Percentiles rank a stretch among this genome's conserved stretches.
These are phyloP conservation scores for Chaetomium cochliodes DNA, from an alignment of 495 filamentous ascomycete species.

Conservation along the genomic window DNA sequence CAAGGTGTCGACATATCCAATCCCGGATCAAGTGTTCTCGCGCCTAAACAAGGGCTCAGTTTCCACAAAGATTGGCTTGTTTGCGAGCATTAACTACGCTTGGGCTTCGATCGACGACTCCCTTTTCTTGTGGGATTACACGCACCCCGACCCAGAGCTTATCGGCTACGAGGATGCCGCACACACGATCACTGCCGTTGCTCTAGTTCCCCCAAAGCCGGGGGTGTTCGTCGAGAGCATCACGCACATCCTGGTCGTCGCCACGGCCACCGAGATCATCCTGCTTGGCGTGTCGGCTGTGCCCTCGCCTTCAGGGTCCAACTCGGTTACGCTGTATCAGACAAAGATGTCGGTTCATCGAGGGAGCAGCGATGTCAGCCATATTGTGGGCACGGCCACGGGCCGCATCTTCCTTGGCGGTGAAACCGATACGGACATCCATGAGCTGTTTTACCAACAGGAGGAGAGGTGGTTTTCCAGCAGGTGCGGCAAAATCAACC, in stretches of 20 bases:
- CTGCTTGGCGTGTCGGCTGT: slow-evolving; percentile 73
- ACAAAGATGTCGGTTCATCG: slow-evolving; percentile 76
- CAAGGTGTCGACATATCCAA: slow-evolving; percentile 72
- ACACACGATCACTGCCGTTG: slow-evolving; percentile 81
- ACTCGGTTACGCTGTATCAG: slow-evolving; percentile 72
- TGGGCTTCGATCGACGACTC: slow-evolving; percentile 96
- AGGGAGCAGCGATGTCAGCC: slow-evolving; percentile 64
- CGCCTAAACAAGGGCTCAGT: slow-evolving; percentile 84
- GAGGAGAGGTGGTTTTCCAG: slow-evolving; percentile 94
- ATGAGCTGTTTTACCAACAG: slow-evolving; percentile 92
- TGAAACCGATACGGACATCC: slow-evolving; percentile 75
- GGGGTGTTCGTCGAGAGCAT: slow-evolving; percentile 84
- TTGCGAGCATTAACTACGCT: slow-evolving; percentile 88
- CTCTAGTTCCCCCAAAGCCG: slow-evolving; percentile 71
- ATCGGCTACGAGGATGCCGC: slow-evolving; percentile 88
- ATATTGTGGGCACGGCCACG: slow-evolving; percentile 73
- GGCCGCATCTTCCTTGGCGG: slow-evolving; percentile 92
- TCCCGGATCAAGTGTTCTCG: slow-evolving; percentile 84
- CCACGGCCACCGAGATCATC: slow-evolving; percentile 78
- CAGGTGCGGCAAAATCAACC: slow-evolving; percentile 77
- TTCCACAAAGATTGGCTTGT: slow-evolving; percentile 84
- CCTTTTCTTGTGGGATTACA: slow-evolving; percentile 97
- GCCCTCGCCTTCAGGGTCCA: slow-evolving; percentile 58
- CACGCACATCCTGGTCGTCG: slow-evolving; percentile 81
- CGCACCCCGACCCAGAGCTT: slow-evolving; percentile 78